Percentiles rank a stretch among this genome's conserved stretches.
Conservation (phyloP, 306 rosid genomes). For the Prunus kanzakura region DNA sequence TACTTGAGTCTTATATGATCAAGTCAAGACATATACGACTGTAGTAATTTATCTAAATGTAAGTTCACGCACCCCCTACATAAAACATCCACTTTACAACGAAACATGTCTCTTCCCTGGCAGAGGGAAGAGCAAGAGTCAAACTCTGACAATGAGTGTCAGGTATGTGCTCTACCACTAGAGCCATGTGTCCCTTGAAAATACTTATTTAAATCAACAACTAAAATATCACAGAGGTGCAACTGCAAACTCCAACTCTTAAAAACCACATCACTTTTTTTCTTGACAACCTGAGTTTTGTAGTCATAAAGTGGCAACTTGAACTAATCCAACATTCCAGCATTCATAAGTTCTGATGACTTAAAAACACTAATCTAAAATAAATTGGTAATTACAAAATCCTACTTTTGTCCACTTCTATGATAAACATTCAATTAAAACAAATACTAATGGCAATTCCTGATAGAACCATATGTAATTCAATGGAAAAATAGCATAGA, state of each 20-base stretch:
- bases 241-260: neutral
- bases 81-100: neutral
- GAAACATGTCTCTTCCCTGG: neutral
- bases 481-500: neutral
- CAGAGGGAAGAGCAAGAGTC: neutral
- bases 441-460: conserved; percentile 14
- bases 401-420: neutral
- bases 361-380: neutral
- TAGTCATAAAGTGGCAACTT: neutral
- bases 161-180: neutral
- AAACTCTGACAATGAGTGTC: neutral
- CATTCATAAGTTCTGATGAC: neutral
- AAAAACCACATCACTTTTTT: neutral
- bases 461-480: neutral
- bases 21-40: neutral
- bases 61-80: neutral
- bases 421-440: conserved; percentile 10
- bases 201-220: neutral
- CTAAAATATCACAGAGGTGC: neutral
- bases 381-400: neutral
- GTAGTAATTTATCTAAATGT: neutral
- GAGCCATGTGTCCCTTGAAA: neutral
- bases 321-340: neutral
- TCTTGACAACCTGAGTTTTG: neutral
- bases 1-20: neutral